Evolutionary conservation across 2,329 filamentous ascomycete species (phyloP), one percentile per base, ranked within the genome.

Genomic region (Aureobasidium zeae): DNA sequence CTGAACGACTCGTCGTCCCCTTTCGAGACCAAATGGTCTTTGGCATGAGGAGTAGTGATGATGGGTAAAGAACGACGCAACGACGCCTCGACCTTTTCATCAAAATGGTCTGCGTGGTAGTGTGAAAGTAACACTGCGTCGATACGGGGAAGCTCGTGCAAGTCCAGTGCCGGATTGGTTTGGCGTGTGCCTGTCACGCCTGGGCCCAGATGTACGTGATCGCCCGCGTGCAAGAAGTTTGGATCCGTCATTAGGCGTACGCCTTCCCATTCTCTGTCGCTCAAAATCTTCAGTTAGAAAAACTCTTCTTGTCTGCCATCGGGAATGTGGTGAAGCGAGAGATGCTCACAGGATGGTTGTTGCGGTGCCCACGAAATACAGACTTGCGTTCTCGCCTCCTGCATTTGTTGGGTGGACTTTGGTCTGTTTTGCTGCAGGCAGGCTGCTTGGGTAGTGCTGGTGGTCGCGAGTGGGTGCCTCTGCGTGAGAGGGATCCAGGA

Each of bases 191-290:
- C 71, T 2, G 67, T 72, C 2, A 81, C 76, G 1, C 77, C 77
- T 0, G 78, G 77, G 0, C 77, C 79, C 1, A 82, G 69, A 55
- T 82, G 77, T 7, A 82, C 76, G 51, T 81, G 74, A 52, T 81
- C 76, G 22, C 77, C 77, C 1, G 71, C 70, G 52, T 80, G 78
- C 0, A 83, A 67, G 59, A 83, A 82, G 58, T 81, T 80, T 7
- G 76, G 74, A 46, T 67, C 73, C 0, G 74, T 77, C 36, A 77
- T 65, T 48, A 77, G 64, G 21, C 72, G 67, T 34, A 73, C 57
- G 31, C 67, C 69, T 48, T 65, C 57, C 70, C 70, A 77, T 55
- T 74, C 67, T 21, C 34, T 48, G 10, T 5, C n/a, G 6, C 9
- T 13, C 13, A 21, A 2, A 10, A 10, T 26, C 3, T 17, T 11